Evolutionary conservation across 2,329 filamentous ascomycete species (phyloP), one percentile per base, ranked within the genome.

Genomic region (Exophiala calicioides): DNA sequence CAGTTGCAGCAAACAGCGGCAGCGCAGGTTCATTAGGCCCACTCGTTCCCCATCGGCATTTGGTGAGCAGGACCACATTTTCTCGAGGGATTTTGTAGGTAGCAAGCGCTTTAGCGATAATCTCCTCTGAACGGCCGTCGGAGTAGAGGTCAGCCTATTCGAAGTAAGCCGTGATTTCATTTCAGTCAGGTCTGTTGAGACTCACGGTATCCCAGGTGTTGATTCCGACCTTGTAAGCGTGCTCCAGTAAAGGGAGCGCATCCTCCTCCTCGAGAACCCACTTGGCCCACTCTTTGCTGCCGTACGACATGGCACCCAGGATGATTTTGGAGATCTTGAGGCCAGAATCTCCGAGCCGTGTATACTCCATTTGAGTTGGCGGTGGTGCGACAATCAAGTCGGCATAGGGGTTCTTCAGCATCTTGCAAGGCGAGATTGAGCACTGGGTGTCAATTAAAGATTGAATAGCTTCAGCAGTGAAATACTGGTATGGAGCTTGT

Each of bases 41-140:
- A 42, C 37, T 32, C 47, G 32, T 16, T 13, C 19, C 30, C 58
- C 57, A 41, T 62, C 59, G 75, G 56, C 74, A 76, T 60, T 83
- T 84, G 12, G 76, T 77, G 38, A 81, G 64, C 37, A 84, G 74
- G 43, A 80, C 72, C 3, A 83, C 62, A 56, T 77, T 79, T 21
- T 78, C 64, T 8, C 79, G 72, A 0, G 76, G 76, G 32, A 82
- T 75, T 16, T 71, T 64, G 62, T 76, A 81, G 50, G 79, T 72
- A 58, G 79, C 76, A 58, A 84, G 74, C 2, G 83, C 82, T 63
- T 83, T 84, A 51, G 74, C 84, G 49, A 88, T 75, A 58, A 88
- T 80, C 46, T 72, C 66, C 65, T 88, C 84, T 10, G 77, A 82
- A 3, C 62, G 65, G 13, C 84, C 84, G 60, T 86, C 78, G 10